Evolutionary conservation across 208 protist genomes (phyloP).

Genomic region (Leishmania amazonensis): DNA sequence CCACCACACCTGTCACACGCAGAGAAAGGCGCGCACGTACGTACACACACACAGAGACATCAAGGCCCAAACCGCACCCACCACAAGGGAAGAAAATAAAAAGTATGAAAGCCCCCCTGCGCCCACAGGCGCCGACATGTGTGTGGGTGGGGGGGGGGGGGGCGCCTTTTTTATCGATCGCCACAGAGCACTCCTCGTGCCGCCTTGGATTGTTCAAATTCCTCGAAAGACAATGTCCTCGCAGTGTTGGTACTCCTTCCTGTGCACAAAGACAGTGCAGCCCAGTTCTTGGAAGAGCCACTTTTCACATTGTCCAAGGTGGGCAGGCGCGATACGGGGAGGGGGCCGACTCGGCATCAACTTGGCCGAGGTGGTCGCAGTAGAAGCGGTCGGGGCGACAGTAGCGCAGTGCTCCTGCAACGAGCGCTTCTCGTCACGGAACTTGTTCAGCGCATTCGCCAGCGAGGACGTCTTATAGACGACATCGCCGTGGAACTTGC

Average conservation of each 20-base stretch:
- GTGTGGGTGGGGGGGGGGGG: background rate
- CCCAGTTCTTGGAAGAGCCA: constrained; percentile 38
- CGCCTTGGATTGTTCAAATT: background rate
- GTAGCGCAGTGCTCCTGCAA: background rate
- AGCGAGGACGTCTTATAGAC: constrained; percentile 46
- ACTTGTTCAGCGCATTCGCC: constrained; percentile 26
- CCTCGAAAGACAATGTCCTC: constrained; percentile 15
- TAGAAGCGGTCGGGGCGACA: background rate
- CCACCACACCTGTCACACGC: background rate
- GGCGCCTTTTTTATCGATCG: background rate
- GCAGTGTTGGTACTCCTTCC: constrained; percentile 37
- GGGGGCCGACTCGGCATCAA: background rate
- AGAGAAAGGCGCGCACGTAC: background rate
- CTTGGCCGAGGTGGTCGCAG: background rate
- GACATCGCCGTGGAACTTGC: constrained; percentile 52
- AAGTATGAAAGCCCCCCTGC: background rate
- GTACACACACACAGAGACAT: background rate
- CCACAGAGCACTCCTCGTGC: background rate
- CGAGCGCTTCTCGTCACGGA: constrained; percentile 22
- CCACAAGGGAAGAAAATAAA: too few species aligned
- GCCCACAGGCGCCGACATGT: background rate
- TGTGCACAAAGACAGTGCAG: constrained; percentile 34
- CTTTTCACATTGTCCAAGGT: constrained; percentile 42
- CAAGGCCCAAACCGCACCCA: too few species aligned
- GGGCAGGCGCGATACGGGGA: constrained; percentile 21